A percentile compares a stretch with the other conserved stretches of the same genome.
phyloP scores from a whole-genome alignment of 2,329 filamentous ascomycete species.

The Pseudogymnoascus sp. region DNA sequence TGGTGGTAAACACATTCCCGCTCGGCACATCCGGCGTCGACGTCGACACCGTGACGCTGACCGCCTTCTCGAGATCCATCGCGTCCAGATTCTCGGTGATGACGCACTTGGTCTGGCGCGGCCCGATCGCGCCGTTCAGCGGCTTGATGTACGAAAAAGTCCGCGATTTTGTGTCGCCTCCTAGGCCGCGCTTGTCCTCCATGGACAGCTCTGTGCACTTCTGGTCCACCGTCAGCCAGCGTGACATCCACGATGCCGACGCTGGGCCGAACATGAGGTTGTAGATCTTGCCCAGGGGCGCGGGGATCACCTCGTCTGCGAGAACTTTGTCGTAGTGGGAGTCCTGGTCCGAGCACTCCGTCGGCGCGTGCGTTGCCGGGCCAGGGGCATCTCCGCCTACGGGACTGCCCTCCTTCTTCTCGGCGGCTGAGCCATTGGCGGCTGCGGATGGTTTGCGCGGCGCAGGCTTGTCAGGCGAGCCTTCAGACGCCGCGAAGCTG shows the following conservation, averaged over 20 bases:
- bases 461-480: slow-evolving; percentile 52
- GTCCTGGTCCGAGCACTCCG: slow-evolving; percentile 71
- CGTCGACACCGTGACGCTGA: slow-evolving; percentile 73
- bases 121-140: slow-evolving; percentile 72
- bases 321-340: slow-evolving; percentile 78
- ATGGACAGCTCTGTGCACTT: slow-evolving; percentile 84
- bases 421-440: slow-evolving; percentile 37
- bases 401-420: slow-evolving; percentile 44
- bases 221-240: slow-evolving; percentile 78
- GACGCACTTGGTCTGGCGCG: slow-evolving; percentile 89
- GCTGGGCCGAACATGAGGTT: slow-evolving; percentile 75
- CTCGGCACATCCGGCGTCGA: slow-evolving; percentile 92
- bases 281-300: slow-evolving; percentile 87
- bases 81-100: slow-evolving; percentile 77
- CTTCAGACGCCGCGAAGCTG: slow-evolving; percentile 36
- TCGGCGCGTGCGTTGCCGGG: slow-evolving; percentile 70
- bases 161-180: slow-evolving; percentile 64
- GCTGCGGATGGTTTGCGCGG: slow-evolving; percentile 64
- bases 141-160: slow-evolving; percentile 89
- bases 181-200: slow-evolving; percentile 70
- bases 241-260: slow-evolving; percentile 74
- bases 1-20: slow-evolving; percentile 82
- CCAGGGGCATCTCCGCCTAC: slow-evolving; percentile 67
- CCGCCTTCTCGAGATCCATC: slow-evolving; percentile 77
- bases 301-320: slow-evolving; percentile 77